phyloP scores from a whole-genome alignment of 805 yeast species.

The Candida chilensis region DNA sequence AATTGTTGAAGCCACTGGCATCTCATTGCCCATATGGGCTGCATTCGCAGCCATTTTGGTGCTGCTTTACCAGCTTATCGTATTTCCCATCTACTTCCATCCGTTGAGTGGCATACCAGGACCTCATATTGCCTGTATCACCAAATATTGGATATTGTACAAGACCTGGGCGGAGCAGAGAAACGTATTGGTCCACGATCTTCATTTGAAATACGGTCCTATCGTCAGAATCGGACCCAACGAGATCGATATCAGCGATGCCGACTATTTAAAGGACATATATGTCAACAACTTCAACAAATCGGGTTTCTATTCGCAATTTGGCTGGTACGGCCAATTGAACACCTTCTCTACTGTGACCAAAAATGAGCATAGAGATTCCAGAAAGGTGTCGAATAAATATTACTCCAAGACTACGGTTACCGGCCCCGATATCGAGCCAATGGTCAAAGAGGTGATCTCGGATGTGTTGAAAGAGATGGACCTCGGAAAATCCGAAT shows the following conservation, averaged over 20 bases:
- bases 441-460: conserved; percentile 21
- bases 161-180: conserved; percentile 38
- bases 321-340: conserved; percentile 44
- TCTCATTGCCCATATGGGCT: too few species aligned
- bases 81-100: conserved; percentile 38
- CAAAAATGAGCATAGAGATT: conserved; percentile 34
- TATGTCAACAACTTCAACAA: conserved; percentile 51
- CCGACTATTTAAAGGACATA: conserved; percentile 40
- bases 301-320: conserved; percentile 48
- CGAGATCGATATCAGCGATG: conserved; percentile 50
- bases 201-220: conserved; percentile 53
- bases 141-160: conserved; percentile 29
- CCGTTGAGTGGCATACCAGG: conserved; percentile 51
- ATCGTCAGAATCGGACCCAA: conserved; percentile 53
- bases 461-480: conserved; percentile 13
- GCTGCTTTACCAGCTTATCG: too few species aligned
- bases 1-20: too few species aligned
- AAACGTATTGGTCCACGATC: conserved; percentile 32
- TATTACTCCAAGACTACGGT: conserved; percentile 35
- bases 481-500: conserved; percentile 7
- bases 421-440: conserved; percentile 17
- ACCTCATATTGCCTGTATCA: conserved; percentile 40
- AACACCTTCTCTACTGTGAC: conserved; percentile 53
- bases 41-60: too few species aligned
- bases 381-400: conserved; percentile 29